Evolutionary conservation across 805 yeast genomes (phyloP).

Genomic region (Monosporozyma yasuniensis): DNA sequence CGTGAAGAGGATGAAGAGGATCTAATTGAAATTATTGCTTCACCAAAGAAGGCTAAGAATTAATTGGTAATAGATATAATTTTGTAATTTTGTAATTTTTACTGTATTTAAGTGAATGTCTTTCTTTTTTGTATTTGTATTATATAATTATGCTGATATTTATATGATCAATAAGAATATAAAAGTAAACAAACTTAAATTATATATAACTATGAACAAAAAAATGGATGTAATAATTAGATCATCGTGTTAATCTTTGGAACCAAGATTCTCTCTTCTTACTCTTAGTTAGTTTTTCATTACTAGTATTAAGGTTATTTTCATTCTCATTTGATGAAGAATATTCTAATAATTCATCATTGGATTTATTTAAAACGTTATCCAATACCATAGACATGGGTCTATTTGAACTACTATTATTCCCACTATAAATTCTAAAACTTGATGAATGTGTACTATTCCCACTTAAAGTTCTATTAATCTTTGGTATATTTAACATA

Average conservation of each 20-base stretch:
- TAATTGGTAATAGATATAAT: not conserved
- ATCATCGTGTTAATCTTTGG: constrained; percentile 33
- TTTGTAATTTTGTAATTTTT: not conserved
- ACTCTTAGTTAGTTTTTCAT: constrained; percentile 17
- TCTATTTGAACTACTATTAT: constrained; percentile 5
- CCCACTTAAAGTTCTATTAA: constrained; percentile 16
- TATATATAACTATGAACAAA: not conserved
- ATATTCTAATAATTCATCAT: constrained; percentile 16
- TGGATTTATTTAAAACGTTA: constrained; percentile 14
- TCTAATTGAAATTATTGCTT: not conserved
- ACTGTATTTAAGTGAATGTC: not conserved
- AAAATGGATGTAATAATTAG: not conserved
- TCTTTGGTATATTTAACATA: constrained; percentile 12
- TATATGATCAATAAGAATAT: not conserved
- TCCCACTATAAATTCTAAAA: not conserved
- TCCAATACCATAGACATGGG: constrained; percentile 17
- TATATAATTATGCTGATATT: not conserved
- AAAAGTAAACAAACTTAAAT: not conserved
- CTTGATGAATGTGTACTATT: constrained; percentile 17
- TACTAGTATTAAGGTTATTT: not conserved
- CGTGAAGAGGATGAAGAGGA: constrained; percentile 8
- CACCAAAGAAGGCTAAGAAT: not conserved
- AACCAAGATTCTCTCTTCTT: constrained; percentile 38
- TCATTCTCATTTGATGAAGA: constrained; percentile 2
- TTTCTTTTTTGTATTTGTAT: not conserved